Base-by-base conservation (phyloP, 148 eudicot genomes). In the Cornus controversa region DNA sequence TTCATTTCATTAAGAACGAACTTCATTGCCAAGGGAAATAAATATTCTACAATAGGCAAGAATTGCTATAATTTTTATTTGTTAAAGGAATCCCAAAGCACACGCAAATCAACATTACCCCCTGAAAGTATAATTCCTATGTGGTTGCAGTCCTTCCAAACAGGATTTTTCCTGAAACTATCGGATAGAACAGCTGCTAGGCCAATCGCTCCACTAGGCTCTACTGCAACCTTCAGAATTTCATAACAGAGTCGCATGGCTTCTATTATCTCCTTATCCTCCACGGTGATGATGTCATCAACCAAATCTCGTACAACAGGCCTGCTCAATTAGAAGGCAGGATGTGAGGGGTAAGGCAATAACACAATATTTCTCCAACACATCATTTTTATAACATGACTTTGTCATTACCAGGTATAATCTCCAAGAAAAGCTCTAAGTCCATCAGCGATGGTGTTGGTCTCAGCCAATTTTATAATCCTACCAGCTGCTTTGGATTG, bases 141-240 rank as follows among this genome's bases (percentile, higher is more conserved):
- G 79, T 93, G 80, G 58, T 83, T 82, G 82, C 93, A 89, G 37
- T 85, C 90, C 45, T 82, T 85, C 93, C 87, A 91, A 16, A 75
- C 58, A 10, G 91, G 86, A 83, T 88, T 89, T 34, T 86, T 80
- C 72, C 80, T 89, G 82, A 96, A 96, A 70, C 83, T 81, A 57
- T 90, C 85, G 0, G 98, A 96, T 36, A 93, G 80, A 82, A 90
- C 93, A 23, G 91, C 93, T 9, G 99, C 99, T 27, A 96, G 92
- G 66, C 98, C 98, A 53, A 96, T 88, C 36, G 98, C 98, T 85
- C 94, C 98, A 78, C 99, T 93, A 27, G 98, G 99, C 70, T 96
- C 99, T 6, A 96, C 93, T 7, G 90, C 97, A 42, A 96, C 89
- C 89, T 96, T 96, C 74, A 96, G 80, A 84, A 96, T 88, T 81